These are phyloP conservation scores for Fusarium sp. DNA, from an alignment of 2,329 filamentous ascomycete genomes.

Conservation along the genomic window DNA sequence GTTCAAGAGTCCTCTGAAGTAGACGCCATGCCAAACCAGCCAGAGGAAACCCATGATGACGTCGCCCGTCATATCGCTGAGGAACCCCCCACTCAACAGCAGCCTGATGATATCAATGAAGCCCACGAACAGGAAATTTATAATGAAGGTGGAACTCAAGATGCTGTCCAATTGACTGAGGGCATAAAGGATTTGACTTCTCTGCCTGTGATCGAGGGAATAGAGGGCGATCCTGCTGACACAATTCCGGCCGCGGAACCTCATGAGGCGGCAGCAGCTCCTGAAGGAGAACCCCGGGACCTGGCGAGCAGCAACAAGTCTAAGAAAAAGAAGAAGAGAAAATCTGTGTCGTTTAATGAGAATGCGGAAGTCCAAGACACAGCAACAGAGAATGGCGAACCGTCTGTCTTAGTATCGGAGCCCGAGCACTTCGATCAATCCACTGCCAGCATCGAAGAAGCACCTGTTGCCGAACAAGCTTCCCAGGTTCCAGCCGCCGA, in stretches of 20 bases:
- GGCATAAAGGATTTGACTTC: not conserved
- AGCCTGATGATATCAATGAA: conserved; percentile 1
- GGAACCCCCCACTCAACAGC: not conserved
- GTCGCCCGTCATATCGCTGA: conserved; percentile 1
- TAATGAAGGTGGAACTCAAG: conserved; percentile 2
- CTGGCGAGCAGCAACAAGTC: conserved; percentile 43
- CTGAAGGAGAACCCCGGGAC: conserved; percentile 35
- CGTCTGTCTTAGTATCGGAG: conserved; percentile 19
- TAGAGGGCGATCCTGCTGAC: not conserved
- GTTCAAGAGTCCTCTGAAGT: not conserved
- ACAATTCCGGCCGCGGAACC: not conserved
- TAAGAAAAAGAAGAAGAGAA: conserved; percentile 52
- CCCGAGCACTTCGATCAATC: conserved; percentile 18
- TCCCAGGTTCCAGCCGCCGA: not conserved
- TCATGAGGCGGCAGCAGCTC: conserved; percentile 11
- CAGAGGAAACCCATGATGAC: conserved; percentile 3
- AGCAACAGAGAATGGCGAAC: conserved; percentile 22
- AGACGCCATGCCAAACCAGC: conserved; percentile 3
- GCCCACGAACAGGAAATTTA: not conserved
- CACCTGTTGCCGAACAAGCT: conserved; percentile 1
- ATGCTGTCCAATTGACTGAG: conserved; percentile 3
- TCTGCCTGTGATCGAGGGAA: not conserved
- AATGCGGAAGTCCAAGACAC: conserved; percentile 16
- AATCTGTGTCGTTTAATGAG: conserved; percentile 40
- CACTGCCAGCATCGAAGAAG: conserved; percentile 8